Evolutionary conservation across 306 rosid species (phyloP), one percentile per base, ranked within the genome.

Genomic region (Luffa aegyptiaca): DNA sequence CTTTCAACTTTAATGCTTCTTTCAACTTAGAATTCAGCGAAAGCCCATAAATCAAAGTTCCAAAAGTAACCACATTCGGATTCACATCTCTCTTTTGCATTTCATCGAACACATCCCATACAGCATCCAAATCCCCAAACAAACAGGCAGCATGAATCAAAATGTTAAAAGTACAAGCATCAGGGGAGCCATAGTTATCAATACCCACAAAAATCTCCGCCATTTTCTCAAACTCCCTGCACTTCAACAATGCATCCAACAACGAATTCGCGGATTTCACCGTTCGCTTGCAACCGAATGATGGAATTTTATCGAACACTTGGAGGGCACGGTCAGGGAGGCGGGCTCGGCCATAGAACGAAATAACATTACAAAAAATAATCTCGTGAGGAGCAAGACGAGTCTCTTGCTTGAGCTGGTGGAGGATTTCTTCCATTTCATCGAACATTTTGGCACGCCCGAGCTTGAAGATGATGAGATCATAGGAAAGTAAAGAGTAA

Each of bases 381-480:
- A 86, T 89, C 46, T 93, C 96, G 0, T 84, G 83, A 42, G 89
- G 84, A 49, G 31, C 5, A 66, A 87, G 86, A 45, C 89, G 90
- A 16, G 89, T 87, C n/a, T 90, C 88, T 39, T 74, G 73, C 26
- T 81, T 86, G 81, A 90, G 79, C 18, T 71, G 93, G 17, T 41
- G 83, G 84, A 93, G 97, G 65, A 90, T 41, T 76, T 86, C 87
- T 49, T 93, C 93, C 94, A 93, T 87, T 76, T 86, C 80, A 20
- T 87, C 88, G 85, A 93, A 85, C 97, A 92, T 87, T 84, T 84
- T 90, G 82, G 93, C 92, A 59, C 90, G 91, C 51, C 85, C 93
- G 55, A 93, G 98, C 81, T 92, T 92, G 84, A 87, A 83, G 87
- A 93, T 87, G 86, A 92, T 84, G 83, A 92, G 88, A 82, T 92